Evolutionary conservation across 106 monocot genomes (phyloP).

Genomic region (Platanthera zijinensis): DNA sequence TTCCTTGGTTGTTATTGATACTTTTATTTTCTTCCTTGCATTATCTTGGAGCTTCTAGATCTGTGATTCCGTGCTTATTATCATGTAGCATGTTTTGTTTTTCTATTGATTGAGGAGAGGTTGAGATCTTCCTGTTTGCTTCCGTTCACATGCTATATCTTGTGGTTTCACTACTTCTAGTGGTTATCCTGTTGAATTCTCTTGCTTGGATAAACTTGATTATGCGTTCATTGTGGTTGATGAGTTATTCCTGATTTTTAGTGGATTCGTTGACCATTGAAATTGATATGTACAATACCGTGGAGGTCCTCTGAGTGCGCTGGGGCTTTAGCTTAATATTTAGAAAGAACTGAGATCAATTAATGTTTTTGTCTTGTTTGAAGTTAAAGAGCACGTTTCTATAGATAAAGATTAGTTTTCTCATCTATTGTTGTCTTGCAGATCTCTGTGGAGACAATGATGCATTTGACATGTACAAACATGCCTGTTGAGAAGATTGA

Average conservation of each 20-base stretch:
- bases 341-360: no score
- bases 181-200: no score
- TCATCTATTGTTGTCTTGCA: constrained; percentile 13
- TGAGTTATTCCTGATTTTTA: no score
- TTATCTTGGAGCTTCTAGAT: neutral
- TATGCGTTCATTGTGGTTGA: no score
- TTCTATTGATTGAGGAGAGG: neutral
- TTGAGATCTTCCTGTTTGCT: neutral
- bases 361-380: no score
- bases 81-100: neutral
- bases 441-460: constrained; percentile 92
- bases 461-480: constrained; percentile 94
- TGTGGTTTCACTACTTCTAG: no score
- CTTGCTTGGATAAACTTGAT: no score
- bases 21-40: neutral
- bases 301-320: no score
- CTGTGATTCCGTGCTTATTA: constrained; percentile 3
- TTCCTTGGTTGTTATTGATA: neutral
- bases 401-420: neutral
- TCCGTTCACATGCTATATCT: neutral
- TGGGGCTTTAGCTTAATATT: no score
- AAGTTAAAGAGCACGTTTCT: no score
- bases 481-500: constrained; percentile 95
- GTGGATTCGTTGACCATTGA: no score
- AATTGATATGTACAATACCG: no score